These are phyloP conservation scores for Arctostaphylos glauca DNA, from an alignment of 148 eudicot species.

Conservation along the genomic window DNA sequence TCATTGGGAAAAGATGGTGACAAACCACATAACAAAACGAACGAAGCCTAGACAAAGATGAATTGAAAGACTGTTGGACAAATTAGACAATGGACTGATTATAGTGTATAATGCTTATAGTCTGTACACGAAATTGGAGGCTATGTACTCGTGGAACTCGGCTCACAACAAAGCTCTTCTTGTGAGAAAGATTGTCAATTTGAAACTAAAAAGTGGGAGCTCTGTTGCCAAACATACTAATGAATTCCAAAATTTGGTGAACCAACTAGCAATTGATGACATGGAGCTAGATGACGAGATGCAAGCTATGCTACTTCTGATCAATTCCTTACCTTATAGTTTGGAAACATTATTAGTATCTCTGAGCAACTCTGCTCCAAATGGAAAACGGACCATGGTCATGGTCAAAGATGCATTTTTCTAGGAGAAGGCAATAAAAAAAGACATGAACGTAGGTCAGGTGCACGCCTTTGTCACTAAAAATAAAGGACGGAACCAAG, in stretches of 20 bases:
- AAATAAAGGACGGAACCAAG: not conserved
- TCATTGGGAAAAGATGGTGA: not conserved
- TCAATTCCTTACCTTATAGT: not conserved
- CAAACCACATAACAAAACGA: not conserved
- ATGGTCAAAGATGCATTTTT: not conserved
- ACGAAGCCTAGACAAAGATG: not conserved
- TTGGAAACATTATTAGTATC: not conserved
- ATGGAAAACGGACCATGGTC: not conserved
- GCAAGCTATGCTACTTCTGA: not conserved
- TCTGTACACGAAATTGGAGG: not conserved
- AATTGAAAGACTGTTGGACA: not conserved
- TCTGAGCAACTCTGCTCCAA: too few relatives aligned
- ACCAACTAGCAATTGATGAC: not conserved
- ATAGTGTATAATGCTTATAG: not conserved
- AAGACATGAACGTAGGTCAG: not conserved
- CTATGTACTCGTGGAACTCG: not conserved
- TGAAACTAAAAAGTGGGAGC: not conserved
- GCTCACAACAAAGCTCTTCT: not conserved
- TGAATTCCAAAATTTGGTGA: not conserved
- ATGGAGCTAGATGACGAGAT: not conserved
- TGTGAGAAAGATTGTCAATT: not conserved
- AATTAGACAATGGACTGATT: not conserved
- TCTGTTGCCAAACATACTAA: not conserved
- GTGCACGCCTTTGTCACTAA: not conserved
- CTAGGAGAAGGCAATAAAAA: not conserved